Percentiles rank a stretch among this genome's conserved stretches.
Conservation (phyloP, 225 moss, liverwort and hornwort species). For the Anthoceros angustus region DNA sequence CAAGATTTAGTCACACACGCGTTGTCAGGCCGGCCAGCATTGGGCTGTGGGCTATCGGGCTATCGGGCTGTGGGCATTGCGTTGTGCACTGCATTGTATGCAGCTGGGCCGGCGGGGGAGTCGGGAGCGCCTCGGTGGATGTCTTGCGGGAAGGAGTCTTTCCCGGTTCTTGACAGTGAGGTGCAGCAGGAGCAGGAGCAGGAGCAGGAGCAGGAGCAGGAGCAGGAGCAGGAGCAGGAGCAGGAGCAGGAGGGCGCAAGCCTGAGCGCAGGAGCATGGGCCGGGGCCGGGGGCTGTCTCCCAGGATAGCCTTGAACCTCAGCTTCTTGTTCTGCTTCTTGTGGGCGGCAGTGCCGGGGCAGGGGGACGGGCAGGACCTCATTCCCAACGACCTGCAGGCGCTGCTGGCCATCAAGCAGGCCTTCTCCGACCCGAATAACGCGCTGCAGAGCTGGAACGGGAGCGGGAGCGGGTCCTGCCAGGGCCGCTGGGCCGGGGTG, state of each 20-base stretch:
- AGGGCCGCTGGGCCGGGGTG: neutral
- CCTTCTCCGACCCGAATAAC: neutral
- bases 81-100: too few species aligned
- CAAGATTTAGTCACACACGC: too few species aligned
- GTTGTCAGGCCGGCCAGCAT: too few species aligned
- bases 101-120: too few species aligned
- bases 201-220: neutral
- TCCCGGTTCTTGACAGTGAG: neutral
- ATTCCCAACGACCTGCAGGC: neutral
- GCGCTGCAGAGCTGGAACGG: slow-evolving; percentile 3
- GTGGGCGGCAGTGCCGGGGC: neutral
- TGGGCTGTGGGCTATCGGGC: too few species aligned
- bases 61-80: too few species aligned
- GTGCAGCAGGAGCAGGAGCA: neutral
- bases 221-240: neutral
- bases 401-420: slow-evolving; percentile 1
- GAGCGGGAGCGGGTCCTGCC: neutral
- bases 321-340: neutral
- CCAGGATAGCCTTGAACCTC: neutral
- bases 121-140: neutral
- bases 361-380: neutral
- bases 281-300: neutral
- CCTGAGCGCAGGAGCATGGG: neutral
- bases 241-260: neutral
- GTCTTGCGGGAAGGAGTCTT: neutral